These are phyloP conservation scores for Penicillium bialowiezense DNA, from an alignment of 495 filamentous ascomycete species.

Conservation along the genomic window DNA sequence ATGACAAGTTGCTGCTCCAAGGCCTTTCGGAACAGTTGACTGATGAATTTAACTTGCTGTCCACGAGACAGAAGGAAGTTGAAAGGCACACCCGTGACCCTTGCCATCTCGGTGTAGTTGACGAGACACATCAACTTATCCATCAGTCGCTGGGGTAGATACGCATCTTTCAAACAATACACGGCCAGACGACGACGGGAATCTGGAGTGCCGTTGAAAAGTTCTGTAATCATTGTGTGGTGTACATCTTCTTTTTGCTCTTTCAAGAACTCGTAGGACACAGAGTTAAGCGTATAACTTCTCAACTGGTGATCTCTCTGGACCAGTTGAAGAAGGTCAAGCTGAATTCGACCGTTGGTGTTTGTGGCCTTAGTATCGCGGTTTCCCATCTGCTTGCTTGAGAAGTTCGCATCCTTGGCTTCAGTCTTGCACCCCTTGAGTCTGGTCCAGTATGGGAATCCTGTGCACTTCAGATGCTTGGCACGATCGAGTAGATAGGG, in stretches of 20 bases:
- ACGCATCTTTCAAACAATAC: constrained; percentile 98
- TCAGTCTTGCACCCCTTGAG: constrained; percentile 61
- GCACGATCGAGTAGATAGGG: constrained; percentile 93
- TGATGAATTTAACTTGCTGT: constrained; percentile 97
- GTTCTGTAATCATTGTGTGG: constrained; percentile 97
- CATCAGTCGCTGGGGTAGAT: constrained; percentile 89
- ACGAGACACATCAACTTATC: constrained; percentile 97
- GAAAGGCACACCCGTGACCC: constrained; percentile 97
- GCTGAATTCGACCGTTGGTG: constrained; percentile 87
- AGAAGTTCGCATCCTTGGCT: constrained; percentile 77
- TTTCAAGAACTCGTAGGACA: constrained; percentile 92
- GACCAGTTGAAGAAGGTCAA: constrained; percentile 89
- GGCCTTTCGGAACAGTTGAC: constrained; percentile 94
- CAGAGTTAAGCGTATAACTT: constrained; percentile 96
- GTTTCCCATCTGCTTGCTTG: constrained; percentile 98
- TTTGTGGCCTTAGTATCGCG: constrained; percentile 92
- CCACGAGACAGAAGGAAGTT: constrained; percentile 89
- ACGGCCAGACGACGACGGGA: constrained; percentile 86
- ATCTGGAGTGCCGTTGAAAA: constrained; percentile 93
- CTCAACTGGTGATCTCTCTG: constrained; percentile 92
- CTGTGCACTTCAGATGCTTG: constrained; percentile 68
- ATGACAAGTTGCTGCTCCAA: constrained; percentile 89
- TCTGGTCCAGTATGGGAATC: constrained; percentile 85
- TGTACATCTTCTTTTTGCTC: constrained; percentile 99
- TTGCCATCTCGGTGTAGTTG: constrained; percentile 99